These are phyloP conservation scores for Wickerhamomyces sydowiorum DNA, from an alignment of 805 yeast genomes.

Conservation along the genomic window DNA sequence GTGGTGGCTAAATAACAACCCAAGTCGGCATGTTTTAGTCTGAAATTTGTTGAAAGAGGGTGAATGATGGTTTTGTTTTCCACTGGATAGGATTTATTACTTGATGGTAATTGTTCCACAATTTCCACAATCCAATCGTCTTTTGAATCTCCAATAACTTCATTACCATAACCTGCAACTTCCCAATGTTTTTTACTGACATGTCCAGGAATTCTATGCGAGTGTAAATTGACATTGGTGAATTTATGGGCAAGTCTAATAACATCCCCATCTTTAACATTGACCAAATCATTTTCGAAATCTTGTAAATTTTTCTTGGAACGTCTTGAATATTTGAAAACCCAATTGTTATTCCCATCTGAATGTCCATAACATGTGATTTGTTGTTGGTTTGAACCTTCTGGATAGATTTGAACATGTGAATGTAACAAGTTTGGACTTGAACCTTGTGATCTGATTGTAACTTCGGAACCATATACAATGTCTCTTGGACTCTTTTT, in stretches of 20 bases:
- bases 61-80: constrained; percentile 53
- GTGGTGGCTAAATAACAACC: constrained; percentile 79
- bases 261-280: constrained; percentile 54
- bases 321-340: constrained; percentile 54
- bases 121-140: constrained; percentile 92
- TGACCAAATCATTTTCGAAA: constrained; percentile 15
- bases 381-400: constrained; percentile 92
- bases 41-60: constrained; percentile 71
- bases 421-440: constrained; percentile 82
- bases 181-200: constrained; percentile 63
- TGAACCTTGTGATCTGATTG: constrained; percentile 59
- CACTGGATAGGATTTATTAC: constrained; percentile 32
- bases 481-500: constrained; percentile 65
- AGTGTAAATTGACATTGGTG: constrained; percentile 74
- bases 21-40: constrained; percentile 55
- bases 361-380: constrained; percentile 88
- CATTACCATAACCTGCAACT: constrained; percentile 82
- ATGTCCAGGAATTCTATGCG: constrained; percentile 78
- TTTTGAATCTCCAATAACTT: constrained; percentile 64
- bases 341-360: constrained; percentile 83
- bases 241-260: constrained; percentile 67
- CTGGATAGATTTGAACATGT: constrained; percentile 80
- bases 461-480: constrained; percentile 44
- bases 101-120: constrained; percentile 46
- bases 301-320: constrained; percentile 14